These are phyloP conservation scores for Talinum fruticosum DNA, from an alignment of 148 eudicot species.

Conservation along the genomic window DNA sequence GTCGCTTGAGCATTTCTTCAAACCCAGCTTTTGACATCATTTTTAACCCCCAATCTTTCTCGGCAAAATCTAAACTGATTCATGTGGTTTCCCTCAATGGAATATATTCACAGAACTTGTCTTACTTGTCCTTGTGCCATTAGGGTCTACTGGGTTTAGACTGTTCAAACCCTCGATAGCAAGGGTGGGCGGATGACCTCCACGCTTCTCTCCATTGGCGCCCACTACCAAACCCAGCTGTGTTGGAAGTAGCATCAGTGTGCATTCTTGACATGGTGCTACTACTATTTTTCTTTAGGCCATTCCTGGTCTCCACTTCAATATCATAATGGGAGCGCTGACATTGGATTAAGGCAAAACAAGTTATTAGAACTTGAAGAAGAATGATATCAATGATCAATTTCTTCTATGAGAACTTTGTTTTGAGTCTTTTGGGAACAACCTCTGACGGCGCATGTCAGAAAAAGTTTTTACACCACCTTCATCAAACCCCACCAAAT, in stretches of 20 bases:
- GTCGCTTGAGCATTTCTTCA: not conserved
- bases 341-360: conserved; percentile 14
- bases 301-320: conserved; percentile 66
- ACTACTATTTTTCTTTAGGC: conserved; percentile 41
- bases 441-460: too few species aligned
- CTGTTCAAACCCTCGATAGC: conserved; percentile 51
- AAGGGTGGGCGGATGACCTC: conserved; percentile 52
- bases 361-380: not conserved
- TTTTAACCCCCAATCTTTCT: not conserved
- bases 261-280: conserved; percentile 32
- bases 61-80: not conserved
- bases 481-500: too few species aligned
- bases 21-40: not conserved
- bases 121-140: conserved; percentile 1
- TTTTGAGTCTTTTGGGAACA: too few species aligned
- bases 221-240: conserved; percentile 39
- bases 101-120: not conserved
- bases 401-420: too few species aligned
- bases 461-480: too few species aligned
- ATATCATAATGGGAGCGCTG: conserved; percentile 75
- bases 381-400: too few species aligned
- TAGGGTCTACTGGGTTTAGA: conserved; percentile 36
- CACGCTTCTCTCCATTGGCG: conserved; percentile 57
- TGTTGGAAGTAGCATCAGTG: conserved; percentile 37
- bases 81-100: not conserved